These are phyloP conservation scores for Elsinoe perseae DNA, from an alignment of 2,329 filamentous ascomycete species.

Conservation along the genomic window DNA sequence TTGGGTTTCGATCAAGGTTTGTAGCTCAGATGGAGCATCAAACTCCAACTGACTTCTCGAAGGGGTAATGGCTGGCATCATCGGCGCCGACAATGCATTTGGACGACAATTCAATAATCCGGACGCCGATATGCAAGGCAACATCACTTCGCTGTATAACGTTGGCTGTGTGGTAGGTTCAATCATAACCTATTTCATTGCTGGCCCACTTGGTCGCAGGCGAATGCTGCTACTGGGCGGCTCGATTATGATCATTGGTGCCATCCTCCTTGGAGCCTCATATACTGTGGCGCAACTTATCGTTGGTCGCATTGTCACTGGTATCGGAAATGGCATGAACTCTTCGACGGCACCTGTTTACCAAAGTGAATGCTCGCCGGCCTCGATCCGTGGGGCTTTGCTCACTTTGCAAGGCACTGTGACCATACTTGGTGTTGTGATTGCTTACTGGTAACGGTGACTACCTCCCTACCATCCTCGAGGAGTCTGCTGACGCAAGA, in stretches of 20 bases:
- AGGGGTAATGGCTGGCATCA: slow-evolving; percentile 14
- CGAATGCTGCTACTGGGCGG: slow-evolving; percentile 35
- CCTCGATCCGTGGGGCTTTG: slow-evolving; percentile 52
- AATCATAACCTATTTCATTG: slow-evolving; percentile 34
- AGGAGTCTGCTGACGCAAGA: background rate
- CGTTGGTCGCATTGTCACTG: slow-evolving; percentile 46
- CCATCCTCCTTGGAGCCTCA: slow-evolving; percentile 31
- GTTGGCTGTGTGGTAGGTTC: slow-evolving; percentile 44
- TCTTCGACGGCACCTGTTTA: slow-evolving; percentile 49
- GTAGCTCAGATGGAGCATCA: background rate
- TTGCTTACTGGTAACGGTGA: slow-evolving; percentile 41
- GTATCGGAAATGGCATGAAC: slow-evolving; percentile 50
- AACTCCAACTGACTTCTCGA: background rate
- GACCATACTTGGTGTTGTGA: slow-evolving; percentile 45
- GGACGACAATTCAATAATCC: slow-evolving; percentile 29
- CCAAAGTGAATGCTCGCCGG: slow-evolving; percentile 47
- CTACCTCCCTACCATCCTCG: slow-evolving; percentile 31
- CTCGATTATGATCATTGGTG: slow-evolving; percentile 37
- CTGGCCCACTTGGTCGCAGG: slow-evolving; percentile 40
- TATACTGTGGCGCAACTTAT: slow-evolving; percentile 44
- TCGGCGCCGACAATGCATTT: slow-evolving; percentile 17
- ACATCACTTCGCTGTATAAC: slow-evolving; percentile 31
- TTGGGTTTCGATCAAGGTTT: slow-evolving; percentile 17
- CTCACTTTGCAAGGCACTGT: slow-evolving; percentile 53
- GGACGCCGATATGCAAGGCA: slow-evolving; percentile 30